Conservation (phyloP, 202 grass and related monocot species). For the Bolboschoenoplectus hybrid region DNA sequence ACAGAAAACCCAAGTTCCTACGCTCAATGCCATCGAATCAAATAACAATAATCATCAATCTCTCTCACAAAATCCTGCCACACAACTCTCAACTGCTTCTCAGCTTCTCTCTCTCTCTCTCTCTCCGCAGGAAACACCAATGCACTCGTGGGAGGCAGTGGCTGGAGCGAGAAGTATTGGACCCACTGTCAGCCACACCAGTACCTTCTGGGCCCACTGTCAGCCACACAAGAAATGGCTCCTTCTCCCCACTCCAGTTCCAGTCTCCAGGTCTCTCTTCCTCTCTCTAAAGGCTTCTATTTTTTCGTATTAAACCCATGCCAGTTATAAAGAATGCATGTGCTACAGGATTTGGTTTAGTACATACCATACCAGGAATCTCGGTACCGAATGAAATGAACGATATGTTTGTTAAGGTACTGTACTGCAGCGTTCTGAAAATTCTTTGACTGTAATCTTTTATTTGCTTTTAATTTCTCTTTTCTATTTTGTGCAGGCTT, state of each 20-base stretch:
- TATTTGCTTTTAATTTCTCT: neutral
- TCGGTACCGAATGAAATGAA: neutral
- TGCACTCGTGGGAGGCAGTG: neutral
- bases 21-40: too few species aligned
- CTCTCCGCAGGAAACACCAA: neutral
- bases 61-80: neutral
- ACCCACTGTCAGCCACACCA: neutral
- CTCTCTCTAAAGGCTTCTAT: neutral
- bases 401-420: neutral
- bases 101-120: neutral
- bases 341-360: neutral
- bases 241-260: slow-evolving; percentile 42
- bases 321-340: neutral
- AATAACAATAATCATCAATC: too few species aligned
- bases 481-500: slow-evolving; percentile 50
- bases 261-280: slow-evolving; percentile 8
- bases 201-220: slow-evolving; percentile 4
- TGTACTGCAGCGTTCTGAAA: neutral
- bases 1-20: neutral
- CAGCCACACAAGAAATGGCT: slow-evolving; percentile 23
- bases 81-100: neutral
- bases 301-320: too few species aligned
- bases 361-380: neutral
- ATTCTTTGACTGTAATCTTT: neutral
- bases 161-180: neutral